Base-by-base conservation (phyloP, 2,329 filamentous ascomycete genomes). In the Ceratocystis smalleyi region DNA sequence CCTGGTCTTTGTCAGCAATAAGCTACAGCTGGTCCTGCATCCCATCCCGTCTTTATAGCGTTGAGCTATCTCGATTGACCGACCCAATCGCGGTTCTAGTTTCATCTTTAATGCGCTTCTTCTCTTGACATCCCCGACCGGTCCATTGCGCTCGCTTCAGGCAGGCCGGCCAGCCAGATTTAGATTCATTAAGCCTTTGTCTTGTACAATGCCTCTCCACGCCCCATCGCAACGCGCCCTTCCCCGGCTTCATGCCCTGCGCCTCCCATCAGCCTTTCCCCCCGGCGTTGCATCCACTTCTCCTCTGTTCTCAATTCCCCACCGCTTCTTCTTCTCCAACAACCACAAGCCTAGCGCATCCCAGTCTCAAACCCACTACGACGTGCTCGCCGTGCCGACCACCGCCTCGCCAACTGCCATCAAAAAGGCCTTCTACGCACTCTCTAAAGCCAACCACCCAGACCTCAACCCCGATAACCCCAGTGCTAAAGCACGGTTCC, bases 361-460 rank as follows among this genome's bases (percentile, higher is more conserved):
- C 5, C 30, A 54, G 69, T 2, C 60, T 10, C 30, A 60, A 69
- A 90, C 85, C 67, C 87, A 95, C 76, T 99, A 99, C 75, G 87
- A 92, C 70, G 84, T 86, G 49, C 81, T 99, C 62, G 82, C 86
- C 51, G 74, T 99, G n/a, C 75, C 82, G 0, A 78, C 80, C 51
- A 81, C 81, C 68, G 91, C 92, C 49, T 83, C 87, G 17, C 76
- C 82, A 0, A 77, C 79, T 7, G 89, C 96, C 63, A 91, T 97
- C 67, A 97, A 97, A 75, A 92, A 88, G 86, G 83, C 83, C 69
- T 99, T 96, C 82, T 97, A 96, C 80, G 76, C 81, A 67, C 88
- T 97, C 73, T 96, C 91, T 71, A 95, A 96, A 76, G 77, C 81
- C 63, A 87, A 96, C 80, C 94, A 99, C 75, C 94, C 94, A 0